A percentile compares a stretch with the other conserved stretches of the same genome.
Evolutionary conservation across 2,329 filamentous ascomycete genomes (phyloP).

Genomic region (Orbilia ellipsospora): DNA sequence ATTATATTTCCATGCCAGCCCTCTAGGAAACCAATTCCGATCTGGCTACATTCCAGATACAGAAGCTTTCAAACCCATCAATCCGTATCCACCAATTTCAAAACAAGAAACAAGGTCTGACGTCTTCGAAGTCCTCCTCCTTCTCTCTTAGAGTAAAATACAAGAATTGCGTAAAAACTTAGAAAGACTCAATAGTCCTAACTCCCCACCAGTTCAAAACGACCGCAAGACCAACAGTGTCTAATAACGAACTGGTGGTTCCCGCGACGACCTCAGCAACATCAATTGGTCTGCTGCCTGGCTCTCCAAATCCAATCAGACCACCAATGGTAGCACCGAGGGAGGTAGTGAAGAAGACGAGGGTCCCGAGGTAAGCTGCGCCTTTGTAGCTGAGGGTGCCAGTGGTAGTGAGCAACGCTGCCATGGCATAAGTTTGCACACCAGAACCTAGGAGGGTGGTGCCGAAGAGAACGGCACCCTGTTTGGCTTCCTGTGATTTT

Average conservation of each 20-base stretch:
- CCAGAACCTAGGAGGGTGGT: slow-evolving; percentile 89
- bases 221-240: slow-evolving; percentile 50
- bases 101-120: no score
- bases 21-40: no score
- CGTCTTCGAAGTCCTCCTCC: no score
- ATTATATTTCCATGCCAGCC: no score
- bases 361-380: slow-evolving; percentile 80
- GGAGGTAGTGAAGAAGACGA: slow-evolving; percentile 40
- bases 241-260: slow-evolving; percentile 46
- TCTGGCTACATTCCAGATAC: no score
- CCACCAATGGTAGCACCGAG: slow-evolving; percentile 48
- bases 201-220: slow-evolving; percentile 54
- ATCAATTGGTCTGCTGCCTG: slow-evolving; percentile 29
- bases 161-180: not conserved
- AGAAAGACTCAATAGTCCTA: slow-evolving; percentile 53
- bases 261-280: slow-evolving; percentile 47
- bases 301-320: slow-evolving; percentile 47
- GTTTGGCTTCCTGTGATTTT: slow-evolving; percentile 74
- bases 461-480: slow-evolving; percentile 88
- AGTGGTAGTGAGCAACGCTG: slow-evolving; percentile 91
- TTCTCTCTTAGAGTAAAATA: no score
- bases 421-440: slow-evolving; percentile 88
- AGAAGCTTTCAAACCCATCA: no score
- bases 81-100: no score
- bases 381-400: slow-evolving; percentile 97